These are phyloP conservation scores for Spathaspora boniae DNA, from an alignment of 805 yeast species.

Conservation along the genomic window DNA sequence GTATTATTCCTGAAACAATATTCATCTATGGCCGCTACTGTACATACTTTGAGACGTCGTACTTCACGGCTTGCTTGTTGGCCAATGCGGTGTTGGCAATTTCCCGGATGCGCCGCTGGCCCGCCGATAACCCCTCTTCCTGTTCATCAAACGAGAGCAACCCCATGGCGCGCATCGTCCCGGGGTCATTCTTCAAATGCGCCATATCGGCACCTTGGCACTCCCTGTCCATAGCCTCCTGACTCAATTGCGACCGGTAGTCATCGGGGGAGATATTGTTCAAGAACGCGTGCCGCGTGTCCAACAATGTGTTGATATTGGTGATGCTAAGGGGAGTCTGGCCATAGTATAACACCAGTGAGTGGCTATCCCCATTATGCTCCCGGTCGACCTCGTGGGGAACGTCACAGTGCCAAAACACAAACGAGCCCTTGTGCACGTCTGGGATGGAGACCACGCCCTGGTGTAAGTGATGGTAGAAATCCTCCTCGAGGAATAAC, in stretches of 20 bases:
- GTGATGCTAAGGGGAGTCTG: constrained; percentile 27
- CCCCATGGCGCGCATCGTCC: constrained; percentile 23
- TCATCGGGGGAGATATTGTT: constrained; percentile 13
- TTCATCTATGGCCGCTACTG: no score
- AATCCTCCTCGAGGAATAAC: constrained; percentile 18
- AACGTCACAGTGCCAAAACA: constrained; percentile 42
- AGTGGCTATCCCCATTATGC: constrained; percentile 31
- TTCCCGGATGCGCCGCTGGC: constrained; percentile 22
- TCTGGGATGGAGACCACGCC: constrained; percentile 33
- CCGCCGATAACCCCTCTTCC: constrained; percentile 19
- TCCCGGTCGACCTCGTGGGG: constrained; percentile 39
- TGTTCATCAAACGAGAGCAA: constrained; percentile 19
- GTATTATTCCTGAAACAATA: no score
- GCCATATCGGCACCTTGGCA: constrained; percentile 18
- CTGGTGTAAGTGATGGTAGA: constrained; percentile 34
- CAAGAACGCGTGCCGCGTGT: constrained; percentile 13
- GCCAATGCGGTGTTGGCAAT: constrained; percentile 18
- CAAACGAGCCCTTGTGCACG: constrained; percentile 40
- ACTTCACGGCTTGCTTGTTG: background rate
- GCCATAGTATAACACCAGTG: constrained; percentile 40
- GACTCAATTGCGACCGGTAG: constrained; percentile 14
- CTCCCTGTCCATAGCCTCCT: constrained; percentile 14
- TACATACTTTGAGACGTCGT: background rate
- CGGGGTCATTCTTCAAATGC: constrained; percentile 15
- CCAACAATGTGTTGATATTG: constrained; percentile 14